phyloP scores from a whole-genome alignment of 148 eudicot genomes.

The Euryodendron excelsum region DNA sequence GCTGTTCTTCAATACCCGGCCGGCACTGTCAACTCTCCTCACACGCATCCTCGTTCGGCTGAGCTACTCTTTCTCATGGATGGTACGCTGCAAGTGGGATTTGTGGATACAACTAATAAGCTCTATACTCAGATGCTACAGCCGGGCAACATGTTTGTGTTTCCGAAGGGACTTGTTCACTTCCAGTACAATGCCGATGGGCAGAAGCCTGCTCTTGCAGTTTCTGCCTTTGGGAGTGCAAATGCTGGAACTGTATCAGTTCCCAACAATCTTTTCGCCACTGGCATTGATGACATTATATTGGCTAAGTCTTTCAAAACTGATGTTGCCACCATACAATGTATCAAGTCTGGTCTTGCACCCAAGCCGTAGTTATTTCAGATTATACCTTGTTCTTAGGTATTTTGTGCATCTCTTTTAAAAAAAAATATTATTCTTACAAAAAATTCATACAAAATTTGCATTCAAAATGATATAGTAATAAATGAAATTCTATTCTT shows the following conservation, averaged over 20 bases:
- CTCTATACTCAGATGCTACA: not conserved
- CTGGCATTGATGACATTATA: not conserved
- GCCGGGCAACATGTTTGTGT: not conserved
- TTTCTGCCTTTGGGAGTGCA: not conserved
- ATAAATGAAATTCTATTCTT: too few relatives aligned
- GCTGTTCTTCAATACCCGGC: constrained; percentile 1
- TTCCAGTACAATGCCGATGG: not conserved
- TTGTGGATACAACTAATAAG: constrained; percentile 7
- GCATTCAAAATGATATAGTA: too few relatives aligned
- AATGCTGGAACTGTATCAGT: not conserved
- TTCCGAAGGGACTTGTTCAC: not conserved
- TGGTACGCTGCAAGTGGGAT: not conserved
- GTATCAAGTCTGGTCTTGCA: constrained; percentile 9
- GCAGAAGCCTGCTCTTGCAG: not conserved
- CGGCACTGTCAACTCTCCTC: constrained; percentile 5
- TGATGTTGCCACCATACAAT: constrained; percentile 9
- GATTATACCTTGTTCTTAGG: not conserved
- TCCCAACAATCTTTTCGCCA: not conserved
- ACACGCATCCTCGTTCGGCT: constrained; percentile 5
- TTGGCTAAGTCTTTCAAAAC: constrained; percentile 16
- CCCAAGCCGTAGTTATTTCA: not conserved
- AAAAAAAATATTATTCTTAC: too few relatives aligned
- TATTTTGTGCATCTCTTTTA: too few relatives aligned
- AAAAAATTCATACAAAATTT: too few relatives aligned
- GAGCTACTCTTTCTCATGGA: not conserved